Evolutionary conservation across 2,329 filamentous ascomycete genomes (phyloP).

Genomic region (Phialophora tarda): DNA sequence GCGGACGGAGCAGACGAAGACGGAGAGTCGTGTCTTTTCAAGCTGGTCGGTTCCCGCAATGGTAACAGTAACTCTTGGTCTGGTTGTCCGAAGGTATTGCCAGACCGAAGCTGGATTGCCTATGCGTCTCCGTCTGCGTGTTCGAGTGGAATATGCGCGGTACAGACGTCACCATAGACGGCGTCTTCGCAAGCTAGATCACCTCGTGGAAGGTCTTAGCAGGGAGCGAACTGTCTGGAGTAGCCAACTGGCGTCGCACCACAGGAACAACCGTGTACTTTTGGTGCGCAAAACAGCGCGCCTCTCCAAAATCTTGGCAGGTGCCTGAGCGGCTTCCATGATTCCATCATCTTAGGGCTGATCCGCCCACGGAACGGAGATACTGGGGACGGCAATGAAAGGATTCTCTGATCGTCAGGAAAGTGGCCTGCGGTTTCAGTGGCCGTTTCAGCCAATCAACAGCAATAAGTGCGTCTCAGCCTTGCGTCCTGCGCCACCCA

Average conservation of each 20-base stretch:
- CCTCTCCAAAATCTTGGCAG: not conserved
- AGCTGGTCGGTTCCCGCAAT: not conserved
- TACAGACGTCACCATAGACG: not conserved
- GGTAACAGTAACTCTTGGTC: not conserved
- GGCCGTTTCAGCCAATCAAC: not conserved
- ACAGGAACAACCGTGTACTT: not conserved
- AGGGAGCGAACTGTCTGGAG: not conserved
- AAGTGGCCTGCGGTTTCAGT: not conserved
- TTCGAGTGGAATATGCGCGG: not conserved
- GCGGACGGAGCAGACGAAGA: not conserved
- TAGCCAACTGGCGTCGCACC: not conserved
- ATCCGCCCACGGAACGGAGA: not conserved
- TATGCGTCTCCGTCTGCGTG: not conserved
- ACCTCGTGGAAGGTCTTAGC: not conserved
- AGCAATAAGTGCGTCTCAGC: not conserved
- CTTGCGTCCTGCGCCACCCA: not conserved
- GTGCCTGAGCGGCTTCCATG: not conserved
- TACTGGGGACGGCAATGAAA: not conserved
- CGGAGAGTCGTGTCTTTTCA: not conserved
- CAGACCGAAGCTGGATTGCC: not conserved
- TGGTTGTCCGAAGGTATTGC: not conserved
- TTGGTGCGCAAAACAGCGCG: not conserved
- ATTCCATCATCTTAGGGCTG: not conserved
- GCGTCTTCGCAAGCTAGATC: not conserved
- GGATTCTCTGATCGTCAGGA: not conserved